These are phyloP conservation scores for Globisporangium acanthophoron DNA, from an alignment of 352 stramenopile species.

Conservation along the genomic window DNA sequence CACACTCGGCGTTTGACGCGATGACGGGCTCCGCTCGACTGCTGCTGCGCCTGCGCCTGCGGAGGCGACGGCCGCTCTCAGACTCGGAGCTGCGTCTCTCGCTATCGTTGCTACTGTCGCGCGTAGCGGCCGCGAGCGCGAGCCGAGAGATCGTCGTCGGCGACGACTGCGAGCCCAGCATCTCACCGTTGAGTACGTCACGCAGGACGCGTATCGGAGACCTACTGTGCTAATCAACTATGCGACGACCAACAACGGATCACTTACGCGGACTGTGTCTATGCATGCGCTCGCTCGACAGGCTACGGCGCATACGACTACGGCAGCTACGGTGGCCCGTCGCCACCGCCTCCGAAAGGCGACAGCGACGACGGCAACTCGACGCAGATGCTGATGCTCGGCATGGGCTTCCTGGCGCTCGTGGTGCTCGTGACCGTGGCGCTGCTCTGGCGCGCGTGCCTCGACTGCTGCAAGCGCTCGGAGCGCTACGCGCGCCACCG, in stretches of 20 bases:
- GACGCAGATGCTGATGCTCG: slow-evolving; percentile 25
- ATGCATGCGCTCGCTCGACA: neutral
- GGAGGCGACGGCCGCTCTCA: neutral
- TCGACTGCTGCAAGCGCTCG: slow-evolving; percentile 42
- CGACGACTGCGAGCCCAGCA: neutral
- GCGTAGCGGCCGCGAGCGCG: too few relatives aligned
- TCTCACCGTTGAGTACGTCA: neutral
- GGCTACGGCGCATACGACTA: neutral
- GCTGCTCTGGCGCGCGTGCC: slow-evolving; percentile 32
- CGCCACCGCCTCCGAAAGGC: slow-evolving; percentile 1
- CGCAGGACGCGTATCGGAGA: too few relatives aligned
- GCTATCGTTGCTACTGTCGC: neutral
- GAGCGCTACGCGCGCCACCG: slow-evolving; percentile 28
- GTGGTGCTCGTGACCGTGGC: slow-evolving; percentile 36
- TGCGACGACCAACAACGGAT: neutral
- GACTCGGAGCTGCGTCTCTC: neutral
- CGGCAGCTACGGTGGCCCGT: neutral
- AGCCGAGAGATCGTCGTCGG: neutral
- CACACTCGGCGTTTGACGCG: neutral
- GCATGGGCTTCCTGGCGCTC: slow-evolving; percentile 26
- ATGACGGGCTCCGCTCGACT: neutral
- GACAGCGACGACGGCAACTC: slow-evolving; percentile 7
- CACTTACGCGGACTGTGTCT: neutral
- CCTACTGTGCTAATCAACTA: too few relatives aligned
- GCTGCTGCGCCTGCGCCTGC: too few relatives aligned